phyloP scores from a whole-genome alignment of 2,329 filamentous ascomycete species.

The Trichoderma koningii region DNA sequence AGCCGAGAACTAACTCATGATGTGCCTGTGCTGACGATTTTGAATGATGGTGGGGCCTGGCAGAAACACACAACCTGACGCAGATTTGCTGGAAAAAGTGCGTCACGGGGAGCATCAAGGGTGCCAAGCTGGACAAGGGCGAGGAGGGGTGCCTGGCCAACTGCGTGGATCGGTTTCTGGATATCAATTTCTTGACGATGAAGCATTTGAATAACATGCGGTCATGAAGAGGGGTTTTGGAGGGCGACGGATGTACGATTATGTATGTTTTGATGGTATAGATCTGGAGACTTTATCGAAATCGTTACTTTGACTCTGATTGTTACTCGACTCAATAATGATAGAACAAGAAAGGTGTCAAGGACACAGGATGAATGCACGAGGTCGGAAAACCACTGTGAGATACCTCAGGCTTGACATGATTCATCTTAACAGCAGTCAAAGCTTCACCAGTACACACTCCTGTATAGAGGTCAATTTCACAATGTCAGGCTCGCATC shows the following conservation, averaged over 20 bases:
- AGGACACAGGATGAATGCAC: too few relatives aligned
- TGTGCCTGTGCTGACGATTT: too few relatives aligned
- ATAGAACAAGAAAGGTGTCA: too few relatives aligned
- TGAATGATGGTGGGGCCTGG: not conserved
- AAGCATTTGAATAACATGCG: slow-evolving; percentile 73
- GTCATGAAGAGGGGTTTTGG: slow-evolving; percentile 27
- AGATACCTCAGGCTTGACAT: too few relatives aligned
- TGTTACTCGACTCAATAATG: too few relatives aligned
- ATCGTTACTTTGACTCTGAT: not conserved
- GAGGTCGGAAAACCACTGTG: too few relatives aligned
- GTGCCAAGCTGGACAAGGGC: slow-evolving; percentile 68
- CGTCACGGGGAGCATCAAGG: slow-evolving; percentile 72
- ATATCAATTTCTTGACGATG: slow-evolving; percentile 82
- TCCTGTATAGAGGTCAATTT: too few relatives aligned
- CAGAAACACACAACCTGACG: slow-evolving; percentile 58
- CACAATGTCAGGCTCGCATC: too few relatives aligned
- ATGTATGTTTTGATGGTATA: not conserved
- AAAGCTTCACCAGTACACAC: too few relatives aligned
- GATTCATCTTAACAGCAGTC: too few relatives aligned
- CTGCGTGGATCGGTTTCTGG: slow-evolving; percentile 92
- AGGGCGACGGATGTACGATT: slow-evolving; percentile 4
- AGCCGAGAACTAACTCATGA: too few relatives aligned
- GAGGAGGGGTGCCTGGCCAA: slow-evolving; percentile 87
- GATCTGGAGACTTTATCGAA: not conserved
- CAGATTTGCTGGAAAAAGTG: slow-evolving; percentile 96